Evolutionary conservation across 2,329 filamentous ascomycete genomes (phyloP).

Genomic region (Blastomyces percursus): DNA sequence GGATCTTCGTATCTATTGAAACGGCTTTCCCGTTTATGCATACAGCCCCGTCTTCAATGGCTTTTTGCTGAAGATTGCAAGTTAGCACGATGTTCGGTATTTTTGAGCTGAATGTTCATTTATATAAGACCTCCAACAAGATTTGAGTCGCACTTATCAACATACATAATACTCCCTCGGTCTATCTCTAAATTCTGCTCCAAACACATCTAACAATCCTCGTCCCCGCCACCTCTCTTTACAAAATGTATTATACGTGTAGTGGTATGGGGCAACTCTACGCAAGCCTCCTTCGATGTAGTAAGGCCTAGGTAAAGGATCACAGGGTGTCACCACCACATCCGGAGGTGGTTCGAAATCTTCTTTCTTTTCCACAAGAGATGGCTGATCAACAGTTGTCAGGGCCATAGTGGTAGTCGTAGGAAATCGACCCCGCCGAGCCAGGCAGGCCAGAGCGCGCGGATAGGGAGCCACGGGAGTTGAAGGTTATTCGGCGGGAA

Average conservation of each 20-base stretch:
- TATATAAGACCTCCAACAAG: not conserved
- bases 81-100: not conserved
- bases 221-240: conserved; percentile 87
- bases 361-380: conserved; percentile 18
- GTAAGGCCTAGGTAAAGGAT: conserved; percentile 59
- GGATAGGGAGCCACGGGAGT: conserved; percentile 28
- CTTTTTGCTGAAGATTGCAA: conserved; percentile 45
- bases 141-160: conserved; percentile 10
- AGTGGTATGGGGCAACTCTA: conserved; percentile 77
- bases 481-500: not conserved
- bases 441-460: conserved; percentile 31
- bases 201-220: conserved; percentile 74
- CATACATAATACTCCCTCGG: conserved; percentile 73
- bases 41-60: conserved; percentile 70
- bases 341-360: conserved; percentile 20
- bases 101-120: not conserved
- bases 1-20: conserved; percentile 56
- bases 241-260: conserved; percentile 87
- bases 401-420: conserved; percentile 30
- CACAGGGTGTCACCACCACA: conserved; percentile 24
- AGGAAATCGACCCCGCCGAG: conserved; percentile 26
- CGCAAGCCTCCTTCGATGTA: conserved; percentile 73
- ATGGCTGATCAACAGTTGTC: conserved; percentile 19
- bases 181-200: conserved; percentile 82
- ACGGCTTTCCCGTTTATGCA: conserved; percentile 67